Base-by-base conservation (phyloP, 352 stramenopile genomes). In the Pilasporangium apinafurcum region DNA sequence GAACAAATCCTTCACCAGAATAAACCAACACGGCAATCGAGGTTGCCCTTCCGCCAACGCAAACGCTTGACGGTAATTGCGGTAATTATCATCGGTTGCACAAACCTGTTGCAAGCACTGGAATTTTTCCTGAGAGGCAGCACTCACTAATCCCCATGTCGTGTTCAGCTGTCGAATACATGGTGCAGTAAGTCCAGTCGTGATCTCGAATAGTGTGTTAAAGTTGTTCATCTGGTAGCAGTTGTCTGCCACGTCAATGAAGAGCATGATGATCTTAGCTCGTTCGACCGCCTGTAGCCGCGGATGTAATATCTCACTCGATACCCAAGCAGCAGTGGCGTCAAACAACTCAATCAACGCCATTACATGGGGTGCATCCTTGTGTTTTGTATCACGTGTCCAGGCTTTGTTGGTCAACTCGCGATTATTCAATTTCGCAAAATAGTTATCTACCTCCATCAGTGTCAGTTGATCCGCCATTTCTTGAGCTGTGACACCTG, bases 161-260 rank as follows among this genome's bases (percentile, higher is more conserved):
- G 80, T 91, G 33, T 73, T 85, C 9, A 94, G 68, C 46, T 92
- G 80, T 1, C 81, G 72, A 43, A 92, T 84, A 37, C 78, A 92
- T 8, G 83, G 83, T 22, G 80, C 78, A 3, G 74, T 89, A 2
- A 94, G 53, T 5, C 80, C 83, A 18, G 75, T 91, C 13, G 70
- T 73, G 42, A 94, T 62, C 58, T 92, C 80, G 36, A 92, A 92
- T 8, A 91, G 51, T n/a, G 80, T 86, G 54, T 94, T 92, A 43
- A 94, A 94, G 62, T 91, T 94, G 63, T 91, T 89, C 60, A 94
- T 73, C 40, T 86, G 77, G 42, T 85, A 74, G 52, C 83, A 92
- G 20, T 81, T 76, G 31, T 92, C 78, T 0, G 75, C 83, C 16
- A 71, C 74, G 40, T 94, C 83, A 33, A 94, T 89, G 44, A 94